phyloP scores from a whole-genome alignment of 2,329 filamentous ascomycete species.

The Penicillium italicum region DNA sequence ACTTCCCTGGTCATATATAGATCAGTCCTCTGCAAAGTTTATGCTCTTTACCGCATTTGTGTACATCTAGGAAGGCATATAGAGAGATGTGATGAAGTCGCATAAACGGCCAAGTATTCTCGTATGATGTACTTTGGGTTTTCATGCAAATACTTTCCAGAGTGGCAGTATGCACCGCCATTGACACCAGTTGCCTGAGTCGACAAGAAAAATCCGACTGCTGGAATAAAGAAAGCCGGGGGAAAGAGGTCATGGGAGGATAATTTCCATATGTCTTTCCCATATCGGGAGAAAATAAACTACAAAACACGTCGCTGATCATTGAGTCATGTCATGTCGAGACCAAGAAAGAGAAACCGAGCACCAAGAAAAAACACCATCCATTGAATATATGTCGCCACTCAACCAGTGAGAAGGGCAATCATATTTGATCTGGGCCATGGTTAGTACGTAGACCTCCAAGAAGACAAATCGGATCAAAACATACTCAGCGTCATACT shows the following conservation, averaged over 20 bases:
- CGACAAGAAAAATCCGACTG: not conserved
- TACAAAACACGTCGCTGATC: constrained; percentile 25
- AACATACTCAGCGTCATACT: constrained; percentile 64
- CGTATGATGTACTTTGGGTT: not conserved
- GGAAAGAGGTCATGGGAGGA: not conserved
- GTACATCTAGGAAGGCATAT: too few species aligned
- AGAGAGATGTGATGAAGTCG: too few species aligned
- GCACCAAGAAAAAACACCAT: not conserved
- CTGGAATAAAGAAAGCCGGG: not conserved
- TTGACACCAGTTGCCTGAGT: not conserved
- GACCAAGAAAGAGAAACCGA: constrained; percentile 1
- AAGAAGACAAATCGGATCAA: not conserved
- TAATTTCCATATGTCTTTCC: constrained; percentile 9
- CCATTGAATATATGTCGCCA: constrained; percentile 1
- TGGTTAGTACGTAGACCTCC: constrained; percentile 4
- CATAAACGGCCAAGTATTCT: too few species aligned
- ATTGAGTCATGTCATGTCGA: constrained; percentile 26
- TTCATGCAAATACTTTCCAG: not conserved
- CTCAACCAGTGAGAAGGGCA: constrained; percentile 4
- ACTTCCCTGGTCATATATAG: not conserved
- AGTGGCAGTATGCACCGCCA: not conserved
- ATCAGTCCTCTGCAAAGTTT: too few species aligned
- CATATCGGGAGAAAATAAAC: constrained; percentile 16
- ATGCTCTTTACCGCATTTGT: too few species aligned
- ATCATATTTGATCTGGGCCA: constrained; percentile 21